Base-by-base conservation (phyloP, 2,329 filamentous ascomycete genomes). In the Colletotrichum cordylinicola region DNA sequence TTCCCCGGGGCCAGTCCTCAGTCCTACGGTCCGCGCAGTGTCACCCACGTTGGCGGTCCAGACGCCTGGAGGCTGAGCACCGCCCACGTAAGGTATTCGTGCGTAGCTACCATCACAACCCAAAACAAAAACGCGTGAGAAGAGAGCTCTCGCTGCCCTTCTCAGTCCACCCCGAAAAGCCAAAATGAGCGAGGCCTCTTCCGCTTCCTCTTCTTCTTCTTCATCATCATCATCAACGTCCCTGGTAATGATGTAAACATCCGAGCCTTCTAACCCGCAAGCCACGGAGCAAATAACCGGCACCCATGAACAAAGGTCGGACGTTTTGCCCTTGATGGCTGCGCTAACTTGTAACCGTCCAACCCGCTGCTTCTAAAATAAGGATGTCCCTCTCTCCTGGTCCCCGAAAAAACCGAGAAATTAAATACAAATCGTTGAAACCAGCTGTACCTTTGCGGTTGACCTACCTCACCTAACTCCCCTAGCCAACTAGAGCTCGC, bases 331-430 rank as follows among this genome's bases (percentile, higher is more conserved):
- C 39, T 39, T 55, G 65, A 65, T 48, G 60, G 70, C 55, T 62
- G 56, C 56, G 29, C 70, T 39, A 62, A 37, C 55, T 43, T 43
- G 39, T 43, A 43, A 43, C 39, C 39, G 39, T 43, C 31, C 31
- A n/a, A 8, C 62, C 62, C 29, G n/a, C 61, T 31, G 18, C 39
- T 66, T 72, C 68, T 72, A 72, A 75, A 75, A 61, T 62, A 75
- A 72, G 72, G 15, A 43, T 27, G 10, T 24, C 18, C 6, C n/a
- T 29, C n/a, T 31, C n/a, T 39, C 29, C 8, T 18, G 33, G 29
- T 10, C 35, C 31, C 31, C n/a, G 61, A 21, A 12, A 12, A 31
- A 61, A 61, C 39, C 18, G 18, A 43, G n/a, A 43, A 43, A n/a
- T 43, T 12, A 27, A 56, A 35, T 31, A 33, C 58, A 61, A 61